phyloP scores from a whole-genome alignment of 1,139 yeast species.

The Keqinozyma sinolaborantium region DNA sequence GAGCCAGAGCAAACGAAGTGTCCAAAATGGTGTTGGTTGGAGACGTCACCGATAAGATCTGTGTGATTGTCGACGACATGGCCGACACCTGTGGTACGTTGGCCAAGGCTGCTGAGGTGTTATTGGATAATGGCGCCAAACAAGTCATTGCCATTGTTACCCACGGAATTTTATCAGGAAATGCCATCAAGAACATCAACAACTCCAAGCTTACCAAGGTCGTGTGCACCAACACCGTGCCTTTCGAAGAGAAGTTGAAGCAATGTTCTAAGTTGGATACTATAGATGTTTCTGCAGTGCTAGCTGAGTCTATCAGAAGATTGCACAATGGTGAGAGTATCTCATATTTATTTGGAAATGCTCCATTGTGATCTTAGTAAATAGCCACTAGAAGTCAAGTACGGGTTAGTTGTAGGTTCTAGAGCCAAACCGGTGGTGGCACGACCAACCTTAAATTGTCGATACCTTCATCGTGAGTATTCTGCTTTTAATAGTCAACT shows the following conservation, averaged over 20 bases:
- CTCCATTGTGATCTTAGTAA: slow-evolving; percentile 32
- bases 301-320: slow-evolving; percentile 80
- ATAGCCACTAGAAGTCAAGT: too few species aligned
- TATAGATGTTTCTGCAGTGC: slow-evolving; percentile 67
- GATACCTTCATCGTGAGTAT: too few species aligned
- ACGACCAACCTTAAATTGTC: too few species aligned
- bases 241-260: slow-evolving; percentile 51
- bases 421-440: too few species aligned
- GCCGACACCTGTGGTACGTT: slow-evolving; percentile 84
- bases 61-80: slow-evolving; percentile 77
- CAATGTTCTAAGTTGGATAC: slow-evolving; percentile 57
- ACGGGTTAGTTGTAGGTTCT: too few species aligned
- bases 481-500: too few species aligned
- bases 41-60: slow-evolving; percentile 66
- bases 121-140: slow-evolving; percentile 60
- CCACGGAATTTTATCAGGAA: slow-evolving; percentile 74
- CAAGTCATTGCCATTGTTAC: slow-evolving; percentile 76
- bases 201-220: slow-evolving; percentile 55
- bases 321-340: slow-evolving; percentile 82
- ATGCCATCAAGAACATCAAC: slow-evolving; percentile 61
- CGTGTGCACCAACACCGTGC: slow-evolving; percentile 76
- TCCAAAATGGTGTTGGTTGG: slow-evolving; percentile 76
- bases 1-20: slow-evolving; percentile 77
- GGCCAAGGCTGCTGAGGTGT: slow-evolving; percentile 71
- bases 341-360: slow-evolving; percentile 63